These are phyloP conservation scores for Hymenoscyphus linearis DNA, from an alignment of 2,329 filamentous ascomycete genomes.

Conservation along the genomic window DNA sequence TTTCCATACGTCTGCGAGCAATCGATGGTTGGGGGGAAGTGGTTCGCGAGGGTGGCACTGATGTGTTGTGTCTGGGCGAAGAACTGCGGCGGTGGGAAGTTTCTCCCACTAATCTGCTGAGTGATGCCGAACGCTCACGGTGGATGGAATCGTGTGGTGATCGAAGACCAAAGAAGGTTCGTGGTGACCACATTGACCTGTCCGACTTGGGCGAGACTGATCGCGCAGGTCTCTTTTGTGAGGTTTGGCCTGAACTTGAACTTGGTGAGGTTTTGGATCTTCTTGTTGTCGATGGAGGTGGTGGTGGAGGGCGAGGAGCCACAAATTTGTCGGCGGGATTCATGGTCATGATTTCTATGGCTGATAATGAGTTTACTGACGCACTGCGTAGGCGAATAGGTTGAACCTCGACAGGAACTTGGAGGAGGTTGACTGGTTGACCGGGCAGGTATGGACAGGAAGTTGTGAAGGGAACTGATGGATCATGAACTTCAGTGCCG, in stretches of 20 bases:
- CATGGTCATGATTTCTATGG: constrained; percentile 64
- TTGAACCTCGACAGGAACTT: constrained; percentile 66
- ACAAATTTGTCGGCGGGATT: constrained; percentile 72
- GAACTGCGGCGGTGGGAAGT: not conserved
- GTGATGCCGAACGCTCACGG: constrained; percentile 23
- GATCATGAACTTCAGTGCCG: constrained; percentile 70
- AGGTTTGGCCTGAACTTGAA: constrained; percentile 33
- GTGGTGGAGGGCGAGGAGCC: constrained; percentile 56
- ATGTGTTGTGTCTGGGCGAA: constrained; percentile 5
- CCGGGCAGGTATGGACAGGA: constrained; percentile 82
- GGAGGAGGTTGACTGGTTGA: constrained; percentile 78
- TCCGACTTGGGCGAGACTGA: constrained; percentile 26
- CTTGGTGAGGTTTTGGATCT: constrained; percentile 41
- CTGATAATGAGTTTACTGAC: constrained; percentile 56
- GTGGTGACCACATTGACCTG: constrained; percentile 27
- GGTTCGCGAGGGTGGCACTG: constrained; percentile 18
- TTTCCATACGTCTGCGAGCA: constrained; percentile 2
- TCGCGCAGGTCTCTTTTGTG: constrained; percentile 23
- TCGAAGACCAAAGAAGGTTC: constrained; percentile 27
- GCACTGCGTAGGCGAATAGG: constrained; percentile 55
- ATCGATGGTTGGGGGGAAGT: constrained; percentile 20
- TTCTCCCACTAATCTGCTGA: constrained; percentile 5
- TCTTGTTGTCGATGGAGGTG: constrained; percentile 39
- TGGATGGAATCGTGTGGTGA: constrained; percentile 10
- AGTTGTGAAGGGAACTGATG: constrained; percentile 66